Base-by-base conservation (phyloP, 2,329 filamentous ascomycete species). In the Aspergillus sp. region DNA sequence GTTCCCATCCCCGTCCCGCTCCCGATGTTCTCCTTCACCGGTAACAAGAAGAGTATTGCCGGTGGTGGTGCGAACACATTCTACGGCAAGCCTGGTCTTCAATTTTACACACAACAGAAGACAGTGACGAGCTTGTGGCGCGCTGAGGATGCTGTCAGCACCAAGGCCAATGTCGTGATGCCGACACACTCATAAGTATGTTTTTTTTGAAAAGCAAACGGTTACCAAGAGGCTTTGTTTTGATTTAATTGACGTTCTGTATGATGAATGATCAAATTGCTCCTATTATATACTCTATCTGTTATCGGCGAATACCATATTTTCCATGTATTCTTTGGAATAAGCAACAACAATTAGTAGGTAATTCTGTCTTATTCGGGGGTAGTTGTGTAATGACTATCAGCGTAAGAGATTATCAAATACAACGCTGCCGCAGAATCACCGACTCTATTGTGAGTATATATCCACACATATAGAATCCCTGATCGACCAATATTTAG, bases 41-140 rank as follows among this genome's bases (percentile, higher is more conserved):
- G 85, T 17, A 88, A 88, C 80, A 93, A 99, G 87, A 93, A 90
- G 83, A 91, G 87, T 70, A 83, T 98, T 57, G 95, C 95, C 0
- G 95, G 93, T 55, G 93, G 93, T 52, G 93, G 95, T 60, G 90
- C 90, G 39, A 96, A 86, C 79, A 96, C 92, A 15, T 98, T 99
- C 75, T 99, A 99, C 77, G 95, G 95, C 65, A 90, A 90, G 77
- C 91, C 92, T 0, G 95, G 93, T 23, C 78, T 99, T 73, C 88
- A 90, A 72, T 99, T 99, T 74, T 98, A 96, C 77, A 99, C 95
- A 3, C 95, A 98, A 79, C 85, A 90, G 72, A 98, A 99, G 90
- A 99, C 95, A 3, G 95, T 99, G 49, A 99, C 95, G 53, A 89
- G 91, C 65, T 79, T 96, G 73, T 99, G 95, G 95, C 86, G 86